phyloP scores from a whole-genome alignment of 345 rosid species.

The Bruguiera gymnorhiza region DNA sequence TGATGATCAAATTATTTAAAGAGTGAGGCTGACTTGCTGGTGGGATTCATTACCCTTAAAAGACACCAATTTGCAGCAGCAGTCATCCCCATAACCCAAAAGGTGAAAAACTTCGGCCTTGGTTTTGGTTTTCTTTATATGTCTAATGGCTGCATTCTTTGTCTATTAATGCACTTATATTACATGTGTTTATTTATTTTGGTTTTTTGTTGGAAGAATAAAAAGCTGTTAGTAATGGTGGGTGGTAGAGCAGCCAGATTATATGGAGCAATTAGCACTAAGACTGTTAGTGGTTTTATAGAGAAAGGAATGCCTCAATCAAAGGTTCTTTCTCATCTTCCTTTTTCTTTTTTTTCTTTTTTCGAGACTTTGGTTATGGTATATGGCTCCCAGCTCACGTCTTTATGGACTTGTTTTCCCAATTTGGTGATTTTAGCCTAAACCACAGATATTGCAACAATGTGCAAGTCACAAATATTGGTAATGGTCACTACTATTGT shows the following conservation, averaged over 20 bases:
- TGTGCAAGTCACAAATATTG: too few relatives aligned
- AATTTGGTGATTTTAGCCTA: not conserved
- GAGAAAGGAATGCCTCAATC: constrained; percentile 85
- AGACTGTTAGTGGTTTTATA: constrained; percentile 62
- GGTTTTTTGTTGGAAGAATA: constrained; percentile 29
- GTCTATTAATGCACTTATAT: not conserved
- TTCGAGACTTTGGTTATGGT: too few relatives aligned
- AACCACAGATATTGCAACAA: not conserved
- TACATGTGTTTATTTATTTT: not conserved
- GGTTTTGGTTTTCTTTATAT: not conserved
- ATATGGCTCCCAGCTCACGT: too few relatives aligned
- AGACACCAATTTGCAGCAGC: constrained; percentile 17
- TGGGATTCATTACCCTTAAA: not conserved
- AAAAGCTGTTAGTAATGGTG: constrained; percentile 66
- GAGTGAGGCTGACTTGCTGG: too few relatives aligned
- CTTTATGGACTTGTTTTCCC: too few relatives aligned
- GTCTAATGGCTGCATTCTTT: too few relatives aligned
- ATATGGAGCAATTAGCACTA: constrained; percentile 84
- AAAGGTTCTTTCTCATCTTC: constrained; percentile 44
- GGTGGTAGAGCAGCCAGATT: constrained; percentile 99
- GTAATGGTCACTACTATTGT: constrained; percentile 1
- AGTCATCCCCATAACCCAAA: constrained; percentile 23
- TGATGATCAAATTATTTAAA: too few relatives aligned
- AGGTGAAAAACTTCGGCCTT: constrained; percentile 23
- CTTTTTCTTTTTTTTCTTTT: not conserved